phyloP scores from a whole-genome alignment of 306 rosid species.

The Fagus sylvatica region DNA sequence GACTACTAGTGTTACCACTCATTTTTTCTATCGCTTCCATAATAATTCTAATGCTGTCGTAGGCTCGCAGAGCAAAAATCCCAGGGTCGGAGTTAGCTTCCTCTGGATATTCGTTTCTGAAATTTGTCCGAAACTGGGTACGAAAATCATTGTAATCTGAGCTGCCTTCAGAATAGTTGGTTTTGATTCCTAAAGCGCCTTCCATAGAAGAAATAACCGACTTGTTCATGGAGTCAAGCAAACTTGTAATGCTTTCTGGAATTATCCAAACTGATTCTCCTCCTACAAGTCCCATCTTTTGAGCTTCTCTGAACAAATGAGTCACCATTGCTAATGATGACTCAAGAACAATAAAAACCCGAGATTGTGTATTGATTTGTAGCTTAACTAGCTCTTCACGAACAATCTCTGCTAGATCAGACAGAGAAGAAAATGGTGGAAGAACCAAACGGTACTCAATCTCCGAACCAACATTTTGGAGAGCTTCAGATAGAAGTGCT shows the following conservation, averaged over 20 bases:
- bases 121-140: constrained; percentile 33
- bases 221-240: constrained; percentile 44
- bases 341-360: constrained; percentile 57
- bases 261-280: constrained; percentile 65
- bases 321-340: constrained; percentile 51
- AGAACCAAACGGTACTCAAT: constrained; percentile 47
- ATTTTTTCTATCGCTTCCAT: constrained; percentile 42
- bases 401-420: constrained; percentile 51
- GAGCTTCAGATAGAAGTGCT: no score
- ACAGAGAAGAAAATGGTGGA: constrained; percentile 40
- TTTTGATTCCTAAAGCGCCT: constrained; percentile 71
- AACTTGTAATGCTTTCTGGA: constrained; percentile 53
- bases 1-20: no score
- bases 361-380: constrained; percentile 37
- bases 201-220: constrained; percentile 51
- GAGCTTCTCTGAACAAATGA: constrained; percentile 56
- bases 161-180: constrained; percentile 36
- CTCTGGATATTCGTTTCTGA: constrained; percentile 33
- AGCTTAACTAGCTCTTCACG: constrained; percentile 47
- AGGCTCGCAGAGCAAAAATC: constrained; percentile 58
- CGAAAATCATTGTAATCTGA: constrained; percentile 37
- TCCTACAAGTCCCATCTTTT: constrained; percentile 45
- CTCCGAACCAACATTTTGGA: no score
- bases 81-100: constrained; percentile 52
- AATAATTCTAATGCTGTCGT: constrained; percentile 51